Base-by-base conservation (phyloP, 1,284 basidiomycete genomes). In the Puccinia coronata region DNA sequence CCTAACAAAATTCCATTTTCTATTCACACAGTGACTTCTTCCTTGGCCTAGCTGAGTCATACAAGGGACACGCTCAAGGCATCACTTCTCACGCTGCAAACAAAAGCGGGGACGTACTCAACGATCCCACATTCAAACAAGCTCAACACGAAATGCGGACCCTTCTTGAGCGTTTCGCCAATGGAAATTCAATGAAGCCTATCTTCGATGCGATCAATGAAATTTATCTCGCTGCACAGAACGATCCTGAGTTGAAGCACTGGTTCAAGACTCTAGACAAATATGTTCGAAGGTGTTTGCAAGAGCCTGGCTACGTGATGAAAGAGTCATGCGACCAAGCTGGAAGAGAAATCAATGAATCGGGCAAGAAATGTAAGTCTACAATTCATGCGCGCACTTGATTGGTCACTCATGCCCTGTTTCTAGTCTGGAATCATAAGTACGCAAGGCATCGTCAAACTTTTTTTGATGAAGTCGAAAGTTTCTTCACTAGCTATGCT, bases 161-260 rank as follows among this genome's bases (percentile, higher is more conserved):
- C 0, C 88, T 98, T 18, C 90, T 97, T 75, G 95, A 98, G 87
- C 91, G 96, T 55, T 96, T 98, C 86, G 95, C 96, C 53, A 92
- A 95, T 85, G 90, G 90, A 43, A 41, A 39, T 41, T 72, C 69
- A 84, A 90, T 94, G 86, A 88, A 92, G 82, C 87, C 89, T 69
- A 90, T 96, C 82, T 88, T 92, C 72, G 89, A 93, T 83, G 90
- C 94, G 16, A 88, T 92, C 81, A 89, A 92, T 85, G 89, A 89
- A 20, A 88, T 98, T 61, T 92, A 92, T 84, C 88, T 91, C 69
- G 93, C 96, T 85, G 90, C 92, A 0, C 88, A 89, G 82, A 89
- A 92, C 80, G 96, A 98, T 84, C 88, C 90, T 73, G 92, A 91
- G 84, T 89, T 98, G 63, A 88, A 83, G 83, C 85, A 88, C 18